These are phyloP conservation scores for Fistulinella cinereoalba DNA, from an alignment of 1,284 basidiomycete genomes.

Conservation along the genomic window DNA sequence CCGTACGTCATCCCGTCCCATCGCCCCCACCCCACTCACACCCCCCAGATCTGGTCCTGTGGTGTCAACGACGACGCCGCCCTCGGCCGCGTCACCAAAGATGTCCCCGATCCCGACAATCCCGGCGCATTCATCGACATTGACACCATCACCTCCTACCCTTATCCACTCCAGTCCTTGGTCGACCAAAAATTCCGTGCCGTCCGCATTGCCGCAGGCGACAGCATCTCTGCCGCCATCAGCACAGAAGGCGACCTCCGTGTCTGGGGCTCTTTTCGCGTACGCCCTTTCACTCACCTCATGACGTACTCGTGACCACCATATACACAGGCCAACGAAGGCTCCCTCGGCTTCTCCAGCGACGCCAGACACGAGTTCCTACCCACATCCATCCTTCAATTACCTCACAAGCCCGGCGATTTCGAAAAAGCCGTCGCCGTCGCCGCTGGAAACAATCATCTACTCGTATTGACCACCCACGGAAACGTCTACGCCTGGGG, in stretches of 20 bases:
- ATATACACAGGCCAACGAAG: slow-evolving; percentile 63
- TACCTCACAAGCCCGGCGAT: slow-evolving; percentile 56
- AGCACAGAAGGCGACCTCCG: slow-evolving; percentile 75
- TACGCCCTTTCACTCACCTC: slow-evolving; percentile 39
- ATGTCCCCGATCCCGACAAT: slow-evolving; percentile 66
- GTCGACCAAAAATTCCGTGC: slow-evolving; percentile 79
- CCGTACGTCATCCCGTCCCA: slow-evolving; percentile 48
- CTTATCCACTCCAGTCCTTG: slow-evolving; percentile 70
- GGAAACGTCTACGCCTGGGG: slow-evolving; percentile 87
- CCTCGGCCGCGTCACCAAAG: slow-evolving; percentile 77
- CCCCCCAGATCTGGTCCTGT: slow-evolving; percentile 73
- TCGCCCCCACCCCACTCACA: slow-evolving; percentile 4
- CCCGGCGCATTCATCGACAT: slow-evolving; percentile 58
- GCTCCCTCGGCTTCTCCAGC: slow-evolving; percentile 82
- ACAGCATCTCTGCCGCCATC: slow-evolving; percentile 82
- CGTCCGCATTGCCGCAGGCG: slow-evolving; percentile 79
- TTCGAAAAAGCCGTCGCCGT: slow-evolving; percentile 77
- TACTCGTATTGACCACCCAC: slow-evolving; percentile 81
- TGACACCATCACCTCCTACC: slow-evolving; percentile 78
- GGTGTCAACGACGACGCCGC: slow-evolving; percentile 93
- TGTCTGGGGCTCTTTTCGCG: slow-evolving; percentile 92
- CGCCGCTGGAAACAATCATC: slow-evolving; percentile 82
- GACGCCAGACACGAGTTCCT: slow-evolving; percentile 63
- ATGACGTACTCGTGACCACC: slow-evolving; percentile 8
- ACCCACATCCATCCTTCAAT: slow-evolving; percentile 71